Evolutionary conservation across 306 rosid species (phyloP).

Genomic region (Quercus berberidifolia): DNA sequence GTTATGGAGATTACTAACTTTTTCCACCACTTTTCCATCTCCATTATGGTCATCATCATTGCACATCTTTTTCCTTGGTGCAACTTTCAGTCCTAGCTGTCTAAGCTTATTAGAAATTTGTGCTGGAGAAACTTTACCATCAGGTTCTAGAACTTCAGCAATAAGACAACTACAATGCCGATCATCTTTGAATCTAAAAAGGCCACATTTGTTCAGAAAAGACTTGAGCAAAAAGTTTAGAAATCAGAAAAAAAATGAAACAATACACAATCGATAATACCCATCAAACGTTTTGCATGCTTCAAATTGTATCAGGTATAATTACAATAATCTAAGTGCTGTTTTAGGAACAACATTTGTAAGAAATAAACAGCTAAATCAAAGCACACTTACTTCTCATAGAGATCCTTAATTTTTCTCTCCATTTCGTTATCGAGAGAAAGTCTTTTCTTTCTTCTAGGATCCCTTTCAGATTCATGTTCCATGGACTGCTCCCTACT

Average conservation of each 20-base stretch:
- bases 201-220: conserved; percentile 12
- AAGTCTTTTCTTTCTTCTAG: conserved; percentile 58
- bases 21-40: conserved; percentile 20
- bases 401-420: conserved; percentile 62
- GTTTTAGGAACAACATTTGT: background rate
- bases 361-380: conserved; percentile 2
- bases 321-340: background rate
- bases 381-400: conserved; percentile 68
- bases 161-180: conserved; percentile 57
- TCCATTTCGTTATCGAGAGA: conserved; percentile 62
- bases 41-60: conserved; percentile 30
- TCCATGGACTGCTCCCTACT: conserved; percentile 46
- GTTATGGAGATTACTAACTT: conserved; percentile 14
- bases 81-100: conserved; percentile 57
- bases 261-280: background rate
- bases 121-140: conserved; percentile 60
- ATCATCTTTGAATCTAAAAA: conserved; percentile 66
- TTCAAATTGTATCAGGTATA: background rate
- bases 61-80: conserved; percentile 42
- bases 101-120: conserved; percentile 70
- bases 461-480: conserved; percentile 34
- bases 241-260: conserved; percentile 1
- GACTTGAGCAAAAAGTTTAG: background rate
- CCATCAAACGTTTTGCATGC: background rate
- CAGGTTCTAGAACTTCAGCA: conserved; percentile 68